Percentiles rank a stretch among this genome's conserved stretches.
Conservation (phyloP, 2,329 filamentous ascomycete genomes). For the Apiospora koreana region DNA sequence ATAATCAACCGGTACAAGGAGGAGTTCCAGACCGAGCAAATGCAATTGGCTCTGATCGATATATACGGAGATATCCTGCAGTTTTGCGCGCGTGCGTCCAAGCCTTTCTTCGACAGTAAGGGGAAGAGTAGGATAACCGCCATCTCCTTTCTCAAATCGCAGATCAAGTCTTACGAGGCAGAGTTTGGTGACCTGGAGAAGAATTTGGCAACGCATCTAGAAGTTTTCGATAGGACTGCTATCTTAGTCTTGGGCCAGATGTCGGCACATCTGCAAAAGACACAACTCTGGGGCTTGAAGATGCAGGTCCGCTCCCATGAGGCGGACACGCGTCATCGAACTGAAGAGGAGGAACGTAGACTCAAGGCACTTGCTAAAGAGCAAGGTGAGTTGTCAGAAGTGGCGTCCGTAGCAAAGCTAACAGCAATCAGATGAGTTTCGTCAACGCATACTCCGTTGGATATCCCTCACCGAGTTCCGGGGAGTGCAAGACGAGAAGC, state of each 20-base stretch:
- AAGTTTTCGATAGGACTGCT: background rate
- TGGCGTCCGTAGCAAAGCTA: background rate
- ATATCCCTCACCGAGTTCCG: background rate
- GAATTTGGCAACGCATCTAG: background rate
- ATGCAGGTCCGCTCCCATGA: background rate
- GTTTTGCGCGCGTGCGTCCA: background rate
- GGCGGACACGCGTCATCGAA: background rate
- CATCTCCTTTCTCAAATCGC: background rate
- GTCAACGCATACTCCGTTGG: background rate
- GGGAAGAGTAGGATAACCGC: background rate
- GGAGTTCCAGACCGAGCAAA: background rate
- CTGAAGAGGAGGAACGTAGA: background rate
- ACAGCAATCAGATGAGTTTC: background rate
- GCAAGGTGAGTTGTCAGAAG: background rate
- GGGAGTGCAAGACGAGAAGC: background rate
- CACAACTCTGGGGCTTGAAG: background rate
- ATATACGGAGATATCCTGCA: background rate
- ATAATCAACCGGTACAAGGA: background rate
- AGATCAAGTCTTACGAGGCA: background rate
- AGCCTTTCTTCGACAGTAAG: background rate
- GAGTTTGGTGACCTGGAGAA: background rate
- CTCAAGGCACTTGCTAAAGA: background rate
- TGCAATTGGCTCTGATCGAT: background rate
- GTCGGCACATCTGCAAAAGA: background rate
- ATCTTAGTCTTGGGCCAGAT: background rate